Evolutionary conservation across 805 yeast species (phyloP).

Genomic region (Metschnikowia borealis): DNA sequence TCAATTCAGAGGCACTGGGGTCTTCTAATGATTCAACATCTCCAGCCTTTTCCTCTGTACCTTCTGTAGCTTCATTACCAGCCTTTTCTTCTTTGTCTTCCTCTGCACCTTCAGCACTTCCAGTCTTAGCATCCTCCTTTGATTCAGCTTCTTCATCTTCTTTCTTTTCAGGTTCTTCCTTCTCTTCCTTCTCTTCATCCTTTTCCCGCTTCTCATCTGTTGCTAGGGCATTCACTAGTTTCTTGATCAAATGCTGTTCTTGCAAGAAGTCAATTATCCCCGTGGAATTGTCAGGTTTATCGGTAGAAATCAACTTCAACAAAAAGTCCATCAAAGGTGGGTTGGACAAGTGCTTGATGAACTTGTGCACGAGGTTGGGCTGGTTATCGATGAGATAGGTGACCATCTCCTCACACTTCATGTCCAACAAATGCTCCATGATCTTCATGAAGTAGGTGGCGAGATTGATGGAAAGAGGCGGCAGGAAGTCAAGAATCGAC

Average conservation of each 20-base stretch:
- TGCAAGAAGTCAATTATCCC: conserved; percentile 45
- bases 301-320: conserved; percentile 41
- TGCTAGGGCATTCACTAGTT: conserved; percentile 34
- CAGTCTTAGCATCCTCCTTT: no score
- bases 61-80: background rate
- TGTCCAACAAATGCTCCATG: conserved; percentile 40
- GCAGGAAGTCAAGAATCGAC: conserved; percentile 69
- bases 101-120: no score
- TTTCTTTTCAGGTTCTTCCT: background rate
- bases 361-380: conserved; percentile 37
- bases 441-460: conserved; percentile 66
- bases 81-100: no score
- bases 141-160: background rate
- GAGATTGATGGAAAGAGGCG: conserved; percentile 60
- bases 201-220: conserved; percentile 5
- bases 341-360: conserved; percentile 41
- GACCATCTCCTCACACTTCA: conserved; percentile 48
- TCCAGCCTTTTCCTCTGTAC: background rate
- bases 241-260: conserved; percentile 34
- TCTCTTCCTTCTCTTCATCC: background rate
- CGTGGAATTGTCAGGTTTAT: conserved; percentile 44
- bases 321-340: conserved; percentile 47
- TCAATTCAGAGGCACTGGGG: conserved; percentile 9
- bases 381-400: conserved; percentile 42
- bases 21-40: background rate